Evolutionary conservation across 2,329 filamentous ascomycete species (phyloP), one percentile per base, ranked within the genome.

Genomic region (Pseudocercospora musae): DNA sequence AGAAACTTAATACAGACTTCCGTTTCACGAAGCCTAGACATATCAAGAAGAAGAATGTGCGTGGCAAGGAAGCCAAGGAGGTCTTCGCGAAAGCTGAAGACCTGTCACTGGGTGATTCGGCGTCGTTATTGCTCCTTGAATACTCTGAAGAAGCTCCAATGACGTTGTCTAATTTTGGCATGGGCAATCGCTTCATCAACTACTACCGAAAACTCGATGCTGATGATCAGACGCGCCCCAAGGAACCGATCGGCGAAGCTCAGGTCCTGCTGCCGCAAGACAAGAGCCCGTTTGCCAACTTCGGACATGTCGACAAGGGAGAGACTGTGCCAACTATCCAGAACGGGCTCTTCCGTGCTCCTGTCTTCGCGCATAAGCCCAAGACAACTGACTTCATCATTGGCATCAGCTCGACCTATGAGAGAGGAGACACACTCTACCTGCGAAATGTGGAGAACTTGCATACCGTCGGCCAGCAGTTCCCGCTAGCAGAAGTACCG

Each of bases 181-280:
- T 99, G 95, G 93, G 93, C 57, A 96, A 89, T 75, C 90, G 92
- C 58, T 85, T 99, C 62, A 92, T 98, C 80, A 98, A 99, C 76
- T 99, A 98, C 77, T 97, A 97, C 74, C 90, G 92, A 42, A 87
- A 93, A 62, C 92, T 92, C 71, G 90, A 92, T 73, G 85, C 78
- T 33, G 91, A 96, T 50, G 91, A 95, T 64, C 85, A 87, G 54
- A 84, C 86, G 57, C 84, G 91, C 1, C 90, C 91, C 0, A 96
- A 92, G 79, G 76, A 84, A 63, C 92, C 96, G 3, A 85, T 99
- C 65, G 95, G 95, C 62, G 95, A 99, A 78, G 90, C 91, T 2
- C 89, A 90, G 53, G 88, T 96, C 13, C 83, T 99, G 33, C 83
- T 97, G 31, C 92, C 92, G 1, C 93, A 99, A 74, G 95, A 99